phyloP scores from a whole-genome alignment of 352 stramenopile genomes.

The Phytopythium cucurbitacearum region DNA sequence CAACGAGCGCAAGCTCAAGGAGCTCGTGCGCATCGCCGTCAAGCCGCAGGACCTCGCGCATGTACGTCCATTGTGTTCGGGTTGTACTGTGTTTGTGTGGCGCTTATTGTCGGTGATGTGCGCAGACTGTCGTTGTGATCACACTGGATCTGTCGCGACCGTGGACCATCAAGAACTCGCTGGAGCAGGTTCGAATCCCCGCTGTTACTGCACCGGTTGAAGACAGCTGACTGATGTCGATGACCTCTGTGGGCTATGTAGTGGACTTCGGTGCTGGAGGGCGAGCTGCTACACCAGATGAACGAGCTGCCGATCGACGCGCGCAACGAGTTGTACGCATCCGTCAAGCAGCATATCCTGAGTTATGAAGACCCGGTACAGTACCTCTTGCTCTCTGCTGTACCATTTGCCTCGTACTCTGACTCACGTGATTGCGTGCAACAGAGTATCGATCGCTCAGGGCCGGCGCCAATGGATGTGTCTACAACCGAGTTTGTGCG shows the following conservation, averaged over 20 bases:
- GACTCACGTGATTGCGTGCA: background rate
- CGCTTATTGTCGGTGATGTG: background rate
- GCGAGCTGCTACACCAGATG: conserved; percentile 66
- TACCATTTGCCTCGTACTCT: background rate
- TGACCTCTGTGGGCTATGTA: conserved; percentile 8
- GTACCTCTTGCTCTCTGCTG: conserved; percentile 8
- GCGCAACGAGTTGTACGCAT: conserved; percentile 52
- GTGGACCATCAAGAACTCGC: conserved; percentile 78
- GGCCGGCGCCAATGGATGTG: conserved; percentile 45
- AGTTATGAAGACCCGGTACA: conserved; percentile 74
- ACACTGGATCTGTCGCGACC: conserved; percentile 68
- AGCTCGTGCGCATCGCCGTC: conserved; percentile 64
- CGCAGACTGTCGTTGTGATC: conserved; percentile 58
- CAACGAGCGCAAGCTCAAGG: conserved; percentile 62
- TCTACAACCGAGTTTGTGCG: conserved; percentile 68
- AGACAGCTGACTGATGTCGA: background rate
- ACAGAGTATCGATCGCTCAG: conserved; percentile 56
- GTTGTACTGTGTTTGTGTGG: conserved; percentile 1
- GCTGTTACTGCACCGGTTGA: background rate
- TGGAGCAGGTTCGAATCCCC: conserved; percentile 40
- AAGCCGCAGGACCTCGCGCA: conserved; percentile 53
- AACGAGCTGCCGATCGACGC: conserved; percentile 47
- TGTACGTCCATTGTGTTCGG: conserved; percentile 9
- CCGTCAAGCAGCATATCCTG: conserved; percentile 71
- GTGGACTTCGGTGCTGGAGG: conserved; percentile 74